phyloP scores from a whole-genome alignment of 208 protist genomes.

The Wallacemonas collosoma region DNA sequence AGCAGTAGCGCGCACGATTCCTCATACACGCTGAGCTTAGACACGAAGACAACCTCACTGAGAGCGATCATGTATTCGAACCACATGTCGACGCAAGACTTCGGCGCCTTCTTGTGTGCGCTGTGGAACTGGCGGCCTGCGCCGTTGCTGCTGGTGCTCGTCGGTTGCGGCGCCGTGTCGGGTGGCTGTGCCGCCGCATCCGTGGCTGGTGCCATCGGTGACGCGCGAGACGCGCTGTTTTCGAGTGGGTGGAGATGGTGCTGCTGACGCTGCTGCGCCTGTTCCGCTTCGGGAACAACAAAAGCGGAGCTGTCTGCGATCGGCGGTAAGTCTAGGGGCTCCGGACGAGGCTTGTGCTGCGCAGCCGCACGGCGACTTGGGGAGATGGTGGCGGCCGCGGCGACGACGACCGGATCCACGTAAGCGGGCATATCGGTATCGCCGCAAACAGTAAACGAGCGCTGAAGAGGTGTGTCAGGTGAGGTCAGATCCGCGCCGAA shows the following conservation, averaged over 20 bases:
- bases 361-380: not conserved
- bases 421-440: not conserved
- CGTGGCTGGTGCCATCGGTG: no score
- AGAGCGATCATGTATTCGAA: slow-evolving; percentile 47
- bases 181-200: not conserved
- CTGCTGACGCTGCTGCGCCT: slow-evolving; percentile 11
- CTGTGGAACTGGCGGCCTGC: not conserved
- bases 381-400: not conserved
- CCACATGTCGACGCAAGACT: slow-evolving; percentile 43
- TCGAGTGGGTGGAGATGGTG: not conserved
- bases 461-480: no score
- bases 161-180: not conserved
- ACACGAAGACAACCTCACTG: slow-evolving; percentile 49
- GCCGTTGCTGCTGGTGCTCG: slow-evolving; percentile 11
- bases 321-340: slow-evolving; percentile 12
- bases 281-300: slow-evolving; percentile 3
- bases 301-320: not conserved
- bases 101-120: not conserved
- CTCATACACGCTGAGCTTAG: slow-evolving; percentile 65
- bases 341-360: slow-evolving; percentile 4
- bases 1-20: slow-evolving; percentile 36
- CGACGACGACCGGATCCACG: no score
- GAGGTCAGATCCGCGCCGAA: no score
- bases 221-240: not conserved
- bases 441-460: not conserved